Conservation (phyloP, 345 rosid species). For the Bruguiera sexangula region DNA sequence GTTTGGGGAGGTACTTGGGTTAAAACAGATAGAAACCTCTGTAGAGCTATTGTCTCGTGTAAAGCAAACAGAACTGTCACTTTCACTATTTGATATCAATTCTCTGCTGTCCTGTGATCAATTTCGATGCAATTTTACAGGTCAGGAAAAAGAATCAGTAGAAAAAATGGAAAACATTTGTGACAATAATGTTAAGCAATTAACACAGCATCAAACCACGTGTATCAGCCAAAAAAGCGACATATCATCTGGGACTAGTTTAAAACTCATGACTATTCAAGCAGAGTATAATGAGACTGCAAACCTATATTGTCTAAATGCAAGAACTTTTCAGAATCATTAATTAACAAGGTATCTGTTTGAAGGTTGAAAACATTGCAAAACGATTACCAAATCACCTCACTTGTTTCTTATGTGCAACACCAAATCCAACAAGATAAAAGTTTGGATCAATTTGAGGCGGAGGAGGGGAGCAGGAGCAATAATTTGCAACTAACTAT, state of each 20-base stretch:
- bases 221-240: no score
- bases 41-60: slow-evolving; percentile 63
- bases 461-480: not conserved
- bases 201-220: no score
- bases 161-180: slow-evolving; percentile 6
- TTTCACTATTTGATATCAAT: slow-evolving; percentile 76
- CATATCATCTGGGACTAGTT: no score
- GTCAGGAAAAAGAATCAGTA: not conserved
- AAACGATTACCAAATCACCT: not conserved
- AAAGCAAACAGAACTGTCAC: slow-evolving; percentile 74
- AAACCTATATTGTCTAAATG: no score
- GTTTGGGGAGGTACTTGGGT: slow-evolving; percentile 50
- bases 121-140: slow-evolving; percentile 13
- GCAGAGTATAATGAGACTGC: no score
- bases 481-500: not conserved
- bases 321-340: no score
- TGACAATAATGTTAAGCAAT: no score
- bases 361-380: not conserved
- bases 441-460: not conserved
- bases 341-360: no score
- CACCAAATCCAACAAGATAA: not conserved
- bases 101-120: slow-evolving; percentile 82
- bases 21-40: slow-evolving; percentile 52
- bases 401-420: not conserved
- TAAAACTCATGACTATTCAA: no score